Conservation (phyloP, 257 asterid species). For the Nicotiana knightiana region DNA sequence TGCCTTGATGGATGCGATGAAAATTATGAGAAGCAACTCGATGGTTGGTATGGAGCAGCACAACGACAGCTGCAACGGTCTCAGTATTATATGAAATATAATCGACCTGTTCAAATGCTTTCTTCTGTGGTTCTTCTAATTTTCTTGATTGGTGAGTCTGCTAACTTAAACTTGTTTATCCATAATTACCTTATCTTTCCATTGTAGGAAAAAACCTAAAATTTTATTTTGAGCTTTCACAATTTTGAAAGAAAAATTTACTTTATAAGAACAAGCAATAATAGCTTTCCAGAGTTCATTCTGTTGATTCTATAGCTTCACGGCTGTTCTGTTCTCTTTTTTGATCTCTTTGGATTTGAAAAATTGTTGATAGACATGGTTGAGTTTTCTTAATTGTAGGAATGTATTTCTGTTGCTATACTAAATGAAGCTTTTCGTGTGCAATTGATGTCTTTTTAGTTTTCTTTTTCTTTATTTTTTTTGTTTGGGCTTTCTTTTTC, state of each 20-base stretch:
- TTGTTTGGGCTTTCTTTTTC: neutral
- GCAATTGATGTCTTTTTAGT: neutral
- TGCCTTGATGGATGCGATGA: constrained; percentile 64
- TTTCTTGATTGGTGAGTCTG: constrained; percentile 70
- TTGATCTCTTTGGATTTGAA: neutral
- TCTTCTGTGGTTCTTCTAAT: constrained; percentile 47
- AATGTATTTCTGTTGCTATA: neutral
- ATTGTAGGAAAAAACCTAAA: neutral
- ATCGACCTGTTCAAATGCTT: constrained; percentile 58
- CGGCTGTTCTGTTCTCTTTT: neutral
- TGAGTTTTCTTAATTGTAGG: neutral
- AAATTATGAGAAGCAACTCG: constrained; percentile 56
- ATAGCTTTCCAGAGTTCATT: neutral
- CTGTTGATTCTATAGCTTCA: constrained; percentile 1
- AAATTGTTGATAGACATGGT: neutral
- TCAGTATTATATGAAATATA: constrained; percentile 74
- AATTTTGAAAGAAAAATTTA: neutral
- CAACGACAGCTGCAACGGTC: constrained; percentile 90
- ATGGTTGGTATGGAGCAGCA: constrained; percentile 79
- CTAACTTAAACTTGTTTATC: constrained; percentile 10
- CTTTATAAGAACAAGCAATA: neutral
- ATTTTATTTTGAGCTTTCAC: neutral
- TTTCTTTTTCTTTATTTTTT: neutral
- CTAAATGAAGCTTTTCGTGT: neutral
- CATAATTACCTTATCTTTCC: neutral